Evolutionary conservation across 768 basidiomycete species (phyloP).

Genomic region (Leccinum obscurum): DNA sequence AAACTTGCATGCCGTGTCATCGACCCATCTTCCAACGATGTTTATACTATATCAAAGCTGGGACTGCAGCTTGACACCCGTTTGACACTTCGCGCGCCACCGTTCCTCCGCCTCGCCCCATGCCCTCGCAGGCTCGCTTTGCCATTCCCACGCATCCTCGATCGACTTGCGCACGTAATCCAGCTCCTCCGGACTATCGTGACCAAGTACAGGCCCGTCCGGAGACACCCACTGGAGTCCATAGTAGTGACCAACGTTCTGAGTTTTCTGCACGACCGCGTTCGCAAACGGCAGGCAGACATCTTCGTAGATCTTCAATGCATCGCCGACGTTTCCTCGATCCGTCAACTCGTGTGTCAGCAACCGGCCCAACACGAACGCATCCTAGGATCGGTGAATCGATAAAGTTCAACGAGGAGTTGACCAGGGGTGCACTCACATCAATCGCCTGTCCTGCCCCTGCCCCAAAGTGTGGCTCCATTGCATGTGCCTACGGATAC

Average conservation of each 20-base stretch:
- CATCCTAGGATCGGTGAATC: constrained; percentile 23
- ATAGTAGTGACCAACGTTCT: constrained; percentile 25
- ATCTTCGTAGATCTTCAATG: constrained; percentile 34
- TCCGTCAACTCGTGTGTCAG: constrained; percentile 26
- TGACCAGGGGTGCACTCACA: constrained; percentile 23
- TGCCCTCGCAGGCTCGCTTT: constrained; percentile 3
- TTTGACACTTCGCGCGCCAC: constrained; percentile 7
- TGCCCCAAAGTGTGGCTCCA: too few species aligned
- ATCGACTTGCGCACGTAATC: constrained; percentile 12
- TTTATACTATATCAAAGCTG: background rate
- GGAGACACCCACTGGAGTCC: constrained; percentile 11
- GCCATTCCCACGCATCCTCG: constrained; percentile 24
- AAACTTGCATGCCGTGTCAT: background rate
- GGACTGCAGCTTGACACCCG: background rate
- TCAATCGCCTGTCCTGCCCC: constrained; percentile 24
- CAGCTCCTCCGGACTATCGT: constrained; percentile 9
- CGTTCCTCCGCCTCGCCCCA: constrained; percentile 16
- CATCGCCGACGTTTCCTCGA: constrained; percentile 23
- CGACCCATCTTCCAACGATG: background rate
- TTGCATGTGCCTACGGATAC: too few species aligned
- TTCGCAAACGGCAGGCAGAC: constrained; percentile 34
- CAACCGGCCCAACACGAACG: constrained; percentile 31
- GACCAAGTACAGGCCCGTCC: constrained; percentile 4
- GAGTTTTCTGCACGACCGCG: constrained; percentile 18
- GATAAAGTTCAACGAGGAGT: background rate